A percentile compares a stretch with the other conserved stretches of the same genome.
Evolutionary conservation across 1,284 basidiomycete genomes (phyloP).

Genomic region (Sporisorium reilianum): DNA sequence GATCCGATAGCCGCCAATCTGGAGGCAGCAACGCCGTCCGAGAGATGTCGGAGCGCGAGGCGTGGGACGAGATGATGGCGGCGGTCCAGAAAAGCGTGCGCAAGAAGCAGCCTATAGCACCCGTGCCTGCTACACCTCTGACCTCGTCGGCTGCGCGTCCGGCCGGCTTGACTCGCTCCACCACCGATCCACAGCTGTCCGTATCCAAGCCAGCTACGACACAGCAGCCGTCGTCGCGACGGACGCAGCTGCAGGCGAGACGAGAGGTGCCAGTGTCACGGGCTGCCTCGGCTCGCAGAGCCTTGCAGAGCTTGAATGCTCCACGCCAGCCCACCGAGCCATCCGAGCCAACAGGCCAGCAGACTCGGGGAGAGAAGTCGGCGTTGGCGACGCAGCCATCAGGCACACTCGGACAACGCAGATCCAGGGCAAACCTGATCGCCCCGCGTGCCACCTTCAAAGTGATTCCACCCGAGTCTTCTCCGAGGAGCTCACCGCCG

Average conservation of each 20-base stretch:
- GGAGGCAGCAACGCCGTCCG: constrained; percentile 67
- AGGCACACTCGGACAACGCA: constrained; percentile 13
- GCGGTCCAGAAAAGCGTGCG: constrained; percentile 65
- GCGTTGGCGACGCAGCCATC: background rate
- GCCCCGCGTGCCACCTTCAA: constrained; percentile 36
- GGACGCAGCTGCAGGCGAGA: background rate
- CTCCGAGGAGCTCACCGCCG: constrained; percentile 14
- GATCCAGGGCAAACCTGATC: constrained; percentile 17
- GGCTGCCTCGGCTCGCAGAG: constrained; percentile 10
- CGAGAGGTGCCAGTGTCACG: background rate
- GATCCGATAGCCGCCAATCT: constrained; percentile 66
- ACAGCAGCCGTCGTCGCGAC: constrained; percentile 14
- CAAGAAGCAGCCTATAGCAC: constrained; percentile 46
- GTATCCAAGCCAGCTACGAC: constrained; percentile 29
- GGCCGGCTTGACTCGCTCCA: constrained; percentile 34
- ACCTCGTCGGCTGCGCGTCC: constrained; percentile 13
- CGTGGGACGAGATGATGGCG: constrained; percentile 65
- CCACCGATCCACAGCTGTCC: constrained; percentile 47
- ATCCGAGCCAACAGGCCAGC: background rate
- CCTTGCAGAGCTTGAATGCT: constrained; percentile 23
- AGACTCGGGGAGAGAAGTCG: background rate
- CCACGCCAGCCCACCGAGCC: constrained; percentile 14
- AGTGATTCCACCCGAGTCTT: constrained; percentile 24
- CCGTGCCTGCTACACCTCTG: constrained; percentile 17
- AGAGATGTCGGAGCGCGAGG: constrained; percentile 65